These are phyloP conservation scores for Quercus rubra DNA, from an alignment of 306 rosid species.

Conservation along the genomic window DNA sequence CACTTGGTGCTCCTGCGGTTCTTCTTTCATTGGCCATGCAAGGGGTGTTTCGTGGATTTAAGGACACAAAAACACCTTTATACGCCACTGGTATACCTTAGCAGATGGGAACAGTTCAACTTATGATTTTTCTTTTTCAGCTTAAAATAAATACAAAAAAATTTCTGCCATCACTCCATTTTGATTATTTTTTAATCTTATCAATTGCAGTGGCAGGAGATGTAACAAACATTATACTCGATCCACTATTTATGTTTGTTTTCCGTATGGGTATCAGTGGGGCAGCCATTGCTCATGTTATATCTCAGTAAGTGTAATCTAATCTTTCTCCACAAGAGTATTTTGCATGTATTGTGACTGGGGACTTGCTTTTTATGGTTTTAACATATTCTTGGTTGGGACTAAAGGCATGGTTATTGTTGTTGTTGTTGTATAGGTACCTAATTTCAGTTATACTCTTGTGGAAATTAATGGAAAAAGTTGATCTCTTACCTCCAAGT, in stretches of 20 bases:
- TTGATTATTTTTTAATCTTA: conserved; percentile 21
- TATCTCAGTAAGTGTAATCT: conserved; percentile 74
- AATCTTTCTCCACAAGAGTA: background rate
- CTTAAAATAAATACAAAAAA: background rate
- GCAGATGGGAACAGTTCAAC: conserved; percentile 4
- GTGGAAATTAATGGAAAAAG: conserved; percentile 62
- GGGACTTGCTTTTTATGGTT: background rate
- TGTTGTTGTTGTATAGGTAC: conserved; percentile 41
- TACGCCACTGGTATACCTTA: conserved; percentile 71
- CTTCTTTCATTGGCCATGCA: conserved; percentile 96
- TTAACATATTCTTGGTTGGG: conserved; percentile 2
- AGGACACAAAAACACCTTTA: conserved; percentile 90
- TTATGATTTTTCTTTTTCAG: background rate
- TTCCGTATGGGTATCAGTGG: conserved; percentile 71
- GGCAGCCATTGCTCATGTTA: conserved; percentile 95
- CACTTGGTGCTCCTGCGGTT: conserved; percentile 97
- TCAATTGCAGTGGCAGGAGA: conserved; percentile 77
- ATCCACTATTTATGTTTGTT: conserved; percentile 71
- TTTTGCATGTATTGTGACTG: background rate
- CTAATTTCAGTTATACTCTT: conserved; percentile 63
- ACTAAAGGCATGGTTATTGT: too few species aligned
- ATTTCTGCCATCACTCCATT: conserved; percentile 4
- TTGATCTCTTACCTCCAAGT: conserved; percentile 74
- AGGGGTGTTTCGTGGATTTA: conserved; percentile 92
- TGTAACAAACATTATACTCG: conserved; percentile 75